Base-by-base conservation (phyloP, 305 asterid species). In the Fraxinus latifolia region DNA sequence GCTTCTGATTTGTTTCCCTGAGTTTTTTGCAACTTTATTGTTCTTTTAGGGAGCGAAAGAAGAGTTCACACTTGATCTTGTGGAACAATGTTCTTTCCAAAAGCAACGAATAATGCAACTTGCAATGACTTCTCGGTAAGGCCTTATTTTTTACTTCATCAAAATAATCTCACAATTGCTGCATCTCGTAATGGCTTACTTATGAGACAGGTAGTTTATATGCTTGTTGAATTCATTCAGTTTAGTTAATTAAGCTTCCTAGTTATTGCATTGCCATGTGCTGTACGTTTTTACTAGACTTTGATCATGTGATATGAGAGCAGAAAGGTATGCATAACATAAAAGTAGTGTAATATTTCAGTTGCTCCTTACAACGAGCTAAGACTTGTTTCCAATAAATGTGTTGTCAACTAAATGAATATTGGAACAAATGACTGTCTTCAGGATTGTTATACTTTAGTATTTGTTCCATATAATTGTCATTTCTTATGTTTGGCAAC, bases 71-170 rank as follows among this genome's bases (percentile, higher is more conserved):
- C 92, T 96, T 27, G 99, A 96, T 91, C 99, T 96, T 74, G 99
- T 96, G 91, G 99, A 96, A 87, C 99, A 96, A 80, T 96, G 99
- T 71, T 93, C 99, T 23, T 96, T 94, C 85, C 97, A 96, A 79
- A 96, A 96, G 91, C 97, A 96, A 74, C 92, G 94, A 81, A 93
- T 96, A 62, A 96, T 94, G 97, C 99, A 96, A 86, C 95, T 96
- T 79, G 97, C 97, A 72, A 77, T 96, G 85, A 93, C 97, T 74
- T 96, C 99, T 42, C 89, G 96, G 99, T 94, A 84, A 83, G 87
- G 37, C 81, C 78, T 3, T 60, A 21, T 60, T 68, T 68, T 68
- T 68, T 68, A 29, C 74, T 67, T 39, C 34, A 72, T 1, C 37
- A 12, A 67, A 68, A 29, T 68, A 27, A 68, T 68, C 74, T 27